phyloP scores from a whole-genome alignment of 768 basidiomycete species.

The Pleurotus giganteus region DNA sequence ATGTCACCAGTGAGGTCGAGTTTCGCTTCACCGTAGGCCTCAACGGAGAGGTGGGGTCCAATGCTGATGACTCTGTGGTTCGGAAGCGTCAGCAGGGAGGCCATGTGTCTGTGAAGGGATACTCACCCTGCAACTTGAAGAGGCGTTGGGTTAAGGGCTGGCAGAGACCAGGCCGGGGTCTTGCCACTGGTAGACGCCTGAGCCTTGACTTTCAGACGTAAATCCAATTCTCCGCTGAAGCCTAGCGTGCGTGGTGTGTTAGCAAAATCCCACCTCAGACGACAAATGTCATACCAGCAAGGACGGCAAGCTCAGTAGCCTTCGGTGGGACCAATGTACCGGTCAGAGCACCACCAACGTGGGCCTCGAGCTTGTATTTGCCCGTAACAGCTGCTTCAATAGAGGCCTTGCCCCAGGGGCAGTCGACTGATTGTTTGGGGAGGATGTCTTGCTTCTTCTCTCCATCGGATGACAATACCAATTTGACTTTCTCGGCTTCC shows the following conservation, averaged over 20 bases:
- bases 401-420: constrained; percentile 2
- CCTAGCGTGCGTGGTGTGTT: not conserved
- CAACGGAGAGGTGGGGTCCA: not conserved
- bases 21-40: not conserved
- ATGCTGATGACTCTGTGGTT: constrained; percentile 1
- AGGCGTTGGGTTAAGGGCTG: constrained; percentile 1
- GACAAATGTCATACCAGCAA: not conserved
- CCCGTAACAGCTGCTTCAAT: not conserved
- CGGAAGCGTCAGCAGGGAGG: not conserved
- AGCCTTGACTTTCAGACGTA: constrained; percentile 2
- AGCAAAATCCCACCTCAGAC: not conserved
- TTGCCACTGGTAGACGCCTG: not conserved
- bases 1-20: constrained; percentile 3
- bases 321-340: constrained; percentile 1
- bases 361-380: not conserved
- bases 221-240: constrained; percentile 1
- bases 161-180: not conserved
- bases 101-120: not conserved
- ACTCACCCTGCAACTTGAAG: constrained; percentile 5
- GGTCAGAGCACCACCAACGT: constrained; percentile 3
- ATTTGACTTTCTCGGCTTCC: constrained; percentile 1
- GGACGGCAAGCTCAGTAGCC: not conserved
- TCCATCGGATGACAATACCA: not conserved
- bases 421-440: constrained; percentile 3
- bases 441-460: constrained; percentile 6